Conservation (phyloP, 78 protist genomes). For the Dictyostelium discoideum region DNA sequence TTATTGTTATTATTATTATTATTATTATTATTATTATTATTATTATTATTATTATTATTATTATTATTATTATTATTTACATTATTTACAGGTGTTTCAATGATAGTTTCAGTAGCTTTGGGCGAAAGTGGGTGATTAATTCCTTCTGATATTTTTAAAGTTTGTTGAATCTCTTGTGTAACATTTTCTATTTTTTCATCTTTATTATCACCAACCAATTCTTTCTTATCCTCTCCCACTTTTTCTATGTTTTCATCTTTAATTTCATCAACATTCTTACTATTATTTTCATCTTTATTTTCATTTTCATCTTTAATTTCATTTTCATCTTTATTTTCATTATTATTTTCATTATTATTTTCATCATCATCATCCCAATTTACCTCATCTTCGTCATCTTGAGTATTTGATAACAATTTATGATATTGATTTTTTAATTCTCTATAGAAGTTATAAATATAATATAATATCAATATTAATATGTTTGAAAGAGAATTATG, state of each 20-base stretch:
- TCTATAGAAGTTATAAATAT: background rate
- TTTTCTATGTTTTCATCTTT: background rate
- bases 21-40: background rate
- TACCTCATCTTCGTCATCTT: conserved; percentile 20
- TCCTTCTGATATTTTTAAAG: background rate
- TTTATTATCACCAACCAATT: background rate
- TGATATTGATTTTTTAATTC: background rate
- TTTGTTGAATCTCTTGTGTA: background rate
- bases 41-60: background rate
- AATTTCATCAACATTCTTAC: background rate
- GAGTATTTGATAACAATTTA: background rate
- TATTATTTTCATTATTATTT: background rate
- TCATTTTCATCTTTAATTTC: background rate
- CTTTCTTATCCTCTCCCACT: background rate
- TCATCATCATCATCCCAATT: conserved; percentile 17
- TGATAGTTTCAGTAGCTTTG: background rate
- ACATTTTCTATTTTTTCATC: background rate
- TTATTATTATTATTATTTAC: background rate
- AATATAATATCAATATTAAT: background rate
- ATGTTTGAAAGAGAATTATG: no score
- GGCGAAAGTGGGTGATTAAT: background rate
- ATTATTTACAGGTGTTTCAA: background rate
- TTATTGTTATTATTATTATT: background rate
- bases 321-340: background rate
- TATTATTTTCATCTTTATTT: background rate